phyloP scores from a whole-genome alignment of 257 asterid species.

The Gardenia jasminoides region DNA sequence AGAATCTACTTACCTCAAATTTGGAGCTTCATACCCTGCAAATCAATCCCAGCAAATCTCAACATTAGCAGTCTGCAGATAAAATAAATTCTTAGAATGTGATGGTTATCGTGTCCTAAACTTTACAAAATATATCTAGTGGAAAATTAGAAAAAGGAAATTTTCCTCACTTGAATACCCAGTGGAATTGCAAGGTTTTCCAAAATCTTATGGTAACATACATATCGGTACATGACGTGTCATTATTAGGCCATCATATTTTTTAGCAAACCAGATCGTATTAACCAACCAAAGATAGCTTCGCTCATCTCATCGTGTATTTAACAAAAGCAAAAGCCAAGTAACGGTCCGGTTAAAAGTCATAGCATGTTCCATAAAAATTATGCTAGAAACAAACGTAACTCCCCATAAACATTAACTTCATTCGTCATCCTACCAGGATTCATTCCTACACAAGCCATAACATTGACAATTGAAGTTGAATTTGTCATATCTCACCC shows the following conservation, averaged over 20 bases:
- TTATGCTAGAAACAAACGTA: too few relatives aligned
- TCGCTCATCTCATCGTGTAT: too few relatives aligned
- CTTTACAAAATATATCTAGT: not conserved
- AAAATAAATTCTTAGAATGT: not conserved
- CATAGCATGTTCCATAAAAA: too few relatives aligned
- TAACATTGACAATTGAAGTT: not conserved
- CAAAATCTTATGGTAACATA: too few relatives aligned
- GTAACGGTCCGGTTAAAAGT: too few relatives aligned
- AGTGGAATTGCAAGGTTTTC: too few relatives aligned
- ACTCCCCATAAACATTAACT: too few relatives aligned
- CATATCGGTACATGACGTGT: too few relatives aligned
- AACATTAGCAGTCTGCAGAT: not conserved
- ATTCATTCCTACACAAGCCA: not conserved
- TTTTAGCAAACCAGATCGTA: too few relatives aligned
- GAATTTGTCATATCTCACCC: not conserved
- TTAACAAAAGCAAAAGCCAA: too few relatives aligned
- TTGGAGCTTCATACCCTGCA: constrained; percentile 69
- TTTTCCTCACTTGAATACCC: not conserved
- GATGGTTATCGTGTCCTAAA: not conserved
- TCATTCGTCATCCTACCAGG: not conserved
- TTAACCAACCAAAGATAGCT: too few relatives aligned
- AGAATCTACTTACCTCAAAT: constrained; percentile 44
- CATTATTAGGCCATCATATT: too few relatives aligned
- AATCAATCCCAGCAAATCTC: not conserved
- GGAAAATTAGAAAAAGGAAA: not conserved